Evolutionary conservation across 164 flowering plant species (phyloP), one percentile per base, ranked within the genome.

Genomic region (Nymphaea colorata): DNA sequence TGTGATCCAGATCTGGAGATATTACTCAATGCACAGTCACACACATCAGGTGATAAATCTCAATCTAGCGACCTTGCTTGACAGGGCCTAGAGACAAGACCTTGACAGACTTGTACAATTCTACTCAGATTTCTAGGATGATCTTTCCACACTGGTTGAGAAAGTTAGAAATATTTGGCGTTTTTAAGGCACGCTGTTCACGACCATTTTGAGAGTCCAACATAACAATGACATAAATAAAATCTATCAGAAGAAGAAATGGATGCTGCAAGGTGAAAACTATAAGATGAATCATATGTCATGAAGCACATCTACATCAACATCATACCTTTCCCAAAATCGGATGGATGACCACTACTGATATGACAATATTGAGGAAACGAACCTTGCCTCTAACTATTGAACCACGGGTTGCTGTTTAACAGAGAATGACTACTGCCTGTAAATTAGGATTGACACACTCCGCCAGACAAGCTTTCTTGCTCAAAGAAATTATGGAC

Each of bases 401-500:
- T 51, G 12, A 51, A 51, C 36, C 36, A 25, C 57, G 5, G 14
- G 57, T 51, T 51, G 14, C 57, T 51, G 15, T 3, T 51, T 51
- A 51, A 51, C 8, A 51, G 14, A 51, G 14, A 10, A 51, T 8
- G 3, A 15, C 14, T 51, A 10, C 57, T 15, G 14, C 57, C 57
- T 51, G 12, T 8, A 51, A 51, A 51, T 51, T 51, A 3, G 14
- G 57, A 51, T 15, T 15, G 57, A 51, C 14, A 8, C 8, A 51
- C 57, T 25, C 36, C 1, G 36, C 57, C 8, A 51, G 57, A 8
- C 57, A 51, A 4, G 8, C 12, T 51, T 85, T 86, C 96, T 73
- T 89, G 91, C 67, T 83, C 87, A 77, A 89, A 88, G 77, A 88
- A 89, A 83, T 88, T 87, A 72, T 88, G 91, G 73, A 86, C 84